These are phyloP conservation scores for Fusarium drepaniforme DNA, from an alignment of 2,329 filamentous ascomycete species.

Conservation along the genomic window DNA sequence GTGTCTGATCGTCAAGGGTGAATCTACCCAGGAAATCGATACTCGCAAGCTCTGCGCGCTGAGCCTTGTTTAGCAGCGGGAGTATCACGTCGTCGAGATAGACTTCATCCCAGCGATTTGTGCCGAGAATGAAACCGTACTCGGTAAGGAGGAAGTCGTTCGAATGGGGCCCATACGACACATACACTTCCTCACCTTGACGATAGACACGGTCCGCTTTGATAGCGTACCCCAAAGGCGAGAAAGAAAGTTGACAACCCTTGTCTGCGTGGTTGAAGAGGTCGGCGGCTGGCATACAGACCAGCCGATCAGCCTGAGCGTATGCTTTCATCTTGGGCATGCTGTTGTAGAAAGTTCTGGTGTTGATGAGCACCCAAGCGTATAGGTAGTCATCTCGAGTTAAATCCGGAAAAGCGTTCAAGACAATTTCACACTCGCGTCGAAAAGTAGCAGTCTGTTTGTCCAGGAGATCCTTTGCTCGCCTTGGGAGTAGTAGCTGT, in stretches of 20 bases:
- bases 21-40: conserved; percentile 63
- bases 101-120: conserved; percentile 64
- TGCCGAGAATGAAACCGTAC: conserved; percentile 66
- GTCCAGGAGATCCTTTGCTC: conserved; percentile 59
- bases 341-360: conserved; percentile 71
- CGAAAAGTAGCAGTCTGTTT: conserved; percentile 63
- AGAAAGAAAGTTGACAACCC: conserved; percentile 66
- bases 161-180: conserved; percentile 77
- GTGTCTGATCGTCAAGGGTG: conserved; percentile 54
- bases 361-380: conserved; percentile 71
- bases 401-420: conserved; percentile 45
- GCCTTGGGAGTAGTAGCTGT: conserved; percentile 59
- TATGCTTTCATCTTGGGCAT: conserved; percentile 58
- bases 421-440: conserved; percentile 54
- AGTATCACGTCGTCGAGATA: conserved; percentile 62
- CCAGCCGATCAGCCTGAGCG: conserved; percentile 70
- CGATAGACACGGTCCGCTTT: conserved; percentile 64
- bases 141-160: conserved; percentile 81
- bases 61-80: conserved; percentile 50
- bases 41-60: conserved; percentile 57
- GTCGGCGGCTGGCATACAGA: conserved; percentile 79
- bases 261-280: conserved; percentile 72
- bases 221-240: conserved; percentile 64
- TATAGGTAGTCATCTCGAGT: conserved; percentile 62
- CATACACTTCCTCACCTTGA: conserved; percentile 73